Base-by-base conservation (phyloP, 345 rosid genomes). In the Arabidopsis suecica region DNA sequence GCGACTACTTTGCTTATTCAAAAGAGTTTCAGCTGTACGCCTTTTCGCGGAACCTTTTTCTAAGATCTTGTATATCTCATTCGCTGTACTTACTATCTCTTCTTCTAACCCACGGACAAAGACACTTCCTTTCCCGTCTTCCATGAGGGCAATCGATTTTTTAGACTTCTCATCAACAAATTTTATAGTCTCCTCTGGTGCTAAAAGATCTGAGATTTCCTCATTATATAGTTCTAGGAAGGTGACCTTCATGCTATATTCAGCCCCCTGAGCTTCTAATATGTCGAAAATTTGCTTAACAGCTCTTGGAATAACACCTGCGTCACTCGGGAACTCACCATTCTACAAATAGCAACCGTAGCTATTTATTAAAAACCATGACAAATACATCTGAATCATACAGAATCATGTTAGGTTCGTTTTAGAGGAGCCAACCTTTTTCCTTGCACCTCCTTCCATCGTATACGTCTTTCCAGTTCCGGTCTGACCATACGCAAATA, bases 401-500 rank as follows among this genome's bases (percentile, higher is more conserved):
- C 51, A 69, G 7, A 48, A 34, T 54, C 55, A 61, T 12, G 30
- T 2, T 6, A 54, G 5, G 7, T 33, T 42, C 2, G 16, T 28
- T 5, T 14, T 10, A 38, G 10, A 57, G 51, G 38, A 30, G 13
- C 50, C 38, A 64, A 94, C 97, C 96, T 92, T 95, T 83, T 89
- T 95, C 83, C 99, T 85, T 22, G 87, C 91, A 69, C 96, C 99
- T 74, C 99, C 99, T 85, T 95, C 99, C 99, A 95, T 95, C 0
- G 98, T 95, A 83, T 95, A 95, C 14, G 99, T 95, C 78, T 95
- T 95, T 41, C 99, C 99, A 13, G 98, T 95, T 73, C 98, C 99
- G 3, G 97, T 95, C 78, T 95, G 99, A 59, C 99, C 99, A 74
- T 95, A 95, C 3, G 99, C 99, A 86, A 95, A 95, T 79, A 95